Evolutionary conservation across 179 eudicot genomes (phyloP), one percentile per base, ranked within the genome.

Genomic region (Gypsophila paniculata): DNA sequence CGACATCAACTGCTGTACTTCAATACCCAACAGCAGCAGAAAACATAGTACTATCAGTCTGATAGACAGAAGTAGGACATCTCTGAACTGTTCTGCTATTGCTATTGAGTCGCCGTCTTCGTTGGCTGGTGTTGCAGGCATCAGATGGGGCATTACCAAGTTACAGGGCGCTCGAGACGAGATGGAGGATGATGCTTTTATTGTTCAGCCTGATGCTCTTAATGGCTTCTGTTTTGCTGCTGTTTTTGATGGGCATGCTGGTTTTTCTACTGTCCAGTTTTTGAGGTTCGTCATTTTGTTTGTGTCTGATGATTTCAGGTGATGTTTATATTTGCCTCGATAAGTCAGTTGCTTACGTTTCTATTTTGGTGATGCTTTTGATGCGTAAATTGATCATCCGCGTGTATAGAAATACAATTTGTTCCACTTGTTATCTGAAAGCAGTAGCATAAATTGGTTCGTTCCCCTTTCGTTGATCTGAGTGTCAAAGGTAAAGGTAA

Each of bases 181-280:
- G 82, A 94, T 94, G 99, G 99, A 94, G 72, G 99, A 94, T 75
- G 97, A 91, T 79, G 84, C 77, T 54, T 74, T 91, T 0, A 61
- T 93, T 65, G 78, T 90, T 48, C 81, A 72, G 70, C 76, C 87
- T 44, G 88, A 87, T 69, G 78, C 74, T 36, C 83, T 80, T 53
- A 78, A 73, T 60, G 96, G 94, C 4, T 94, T 94, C 74, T 78
- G 83, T 63, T 94, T 79, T 84, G 99, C 97, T 68, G 99, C 97
- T 54, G 96, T 94, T 72, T 88, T 94, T 71, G 99, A 94, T 86
- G 99, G 99, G 1, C 99, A 94, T 76, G 97, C 90, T 18, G 96
- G 99, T 29, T 81, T 77, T 73, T 83, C 94, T 53, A 86, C 96
- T 62, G 97, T 88, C 79, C 68, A 87, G 19, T 93, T 93, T 69